Evolutionary conservation across 768 basidiomycete species (phyloP).

Genomic region (Piloderma croceum): DNA sequence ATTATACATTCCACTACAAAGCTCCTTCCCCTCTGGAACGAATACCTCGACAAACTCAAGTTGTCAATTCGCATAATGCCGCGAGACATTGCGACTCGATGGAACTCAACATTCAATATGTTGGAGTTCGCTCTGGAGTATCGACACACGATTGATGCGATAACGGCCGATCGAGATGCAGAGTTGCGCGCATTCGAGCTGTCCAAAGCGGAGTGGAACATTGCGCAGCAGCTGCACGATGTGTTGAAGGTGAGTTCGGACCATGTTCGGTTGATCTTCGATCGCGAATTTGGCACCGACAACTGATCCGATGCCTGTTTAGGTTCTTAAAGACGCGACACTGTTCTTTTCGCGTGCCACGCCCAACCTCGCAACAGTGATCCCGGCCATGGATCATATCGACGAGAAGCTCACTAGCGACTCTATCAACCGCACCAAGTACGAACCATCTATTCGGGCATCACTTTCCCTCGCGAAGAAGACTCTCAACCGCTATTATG

Average conservation of each 20-base stretch:
- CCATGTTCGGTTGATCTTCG: no score
- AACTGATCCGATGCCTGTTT: constrained; percentile 28
- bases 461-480: constrained; percentile 20
- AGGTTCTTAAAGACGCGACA: constrained; percentile 22
- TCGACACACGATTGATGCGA: constrained; percentile 18
- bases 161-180: constrained; percentile 17
- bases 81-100: constrained; percentile 31
- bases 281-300: background rate
- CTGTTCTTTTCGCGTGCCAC: constrained; percentile 10
- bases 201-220: constrained; percentile 25
- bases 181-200: constrained; percentile 24
- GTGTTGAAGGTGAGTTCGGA: constrained; percentile 28
- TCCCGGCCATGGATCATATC: constrained; percentile 25
- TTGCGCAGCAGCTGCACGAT: constrained; percentile 25
- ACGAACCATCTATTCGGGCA: constrained; percentile 15
- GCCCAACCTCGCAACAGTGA: constrained; percentile 15
- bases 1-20: constrained; percentile 15
- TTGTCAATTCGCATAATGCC: constrained; percentile 25
- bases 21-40: constrained; percentile 19
- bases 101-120: constrained; percentile 38
- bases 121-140: constrained; percentile 26
- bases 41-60: constrained; percentile 7
- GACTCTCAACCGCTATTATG: constrained; percentile 29
- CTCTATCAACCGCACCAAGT: background rate
- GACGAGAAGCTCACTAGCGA: constrained; percentile 15